Conservation (phyloP, 192 early-diverging fungal species). For the Podila minutissima region DNA sequence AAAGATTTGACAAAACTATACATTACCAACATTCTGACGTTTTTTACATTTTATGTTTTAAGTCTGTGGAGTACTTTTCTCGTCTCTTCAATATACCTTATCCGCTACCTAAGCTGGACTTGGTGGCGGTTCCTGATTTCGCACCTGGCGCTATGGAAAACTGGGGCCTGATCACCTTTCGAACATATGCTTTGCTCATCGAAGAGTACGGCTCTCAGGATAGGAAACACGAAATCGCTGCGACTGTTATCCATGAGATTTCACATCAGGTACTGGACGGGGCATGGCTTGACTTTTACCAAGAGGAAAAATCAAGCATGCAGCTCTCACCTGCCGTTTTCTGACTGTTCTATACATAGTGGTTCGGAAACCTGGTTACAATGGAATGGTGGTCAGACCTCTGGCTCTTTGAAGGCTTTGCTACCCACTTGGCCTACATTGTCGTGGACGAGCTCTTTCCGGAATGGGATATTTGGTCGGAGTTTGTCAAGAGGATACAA, state of each 20-base stretch:
- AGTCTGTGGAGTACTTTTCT: constrained; percentile 48
- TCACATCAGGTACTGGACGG: constrained; percentile 44
- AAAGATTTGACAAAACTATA: not conserved
- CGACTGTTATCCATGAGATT: constrained; percentile 54
- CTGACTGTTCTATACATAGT: constrained; percentile 15
- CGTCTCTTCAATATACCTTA: constrained; percentile 57
- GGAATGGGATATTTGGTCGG: constrained; percentile 80
- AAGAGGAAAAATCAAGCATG: too few species aligned
- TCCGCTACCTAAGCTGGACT: constrained; percentile 63
- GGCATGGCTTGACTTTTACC: too few species aligned
- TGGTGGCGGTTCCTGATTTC: constrained; percentile 72
- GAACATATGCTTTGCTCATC: constrained; percentile 39
- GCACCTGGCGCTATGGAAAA: constrained; percentile 72
- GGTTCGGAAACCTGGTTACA: constrained; percentile 59
- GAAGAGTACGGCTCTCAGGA: constrained; percentile 39
- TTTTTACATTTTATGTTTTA: not conserved
- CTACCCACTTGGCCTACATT: constrained; percentile 62
- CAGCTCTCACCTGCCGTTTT: too few species aligned
- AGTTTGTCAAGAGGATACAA: constrained; percentile 75
- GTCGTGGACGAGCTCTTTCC: constrained; percentile 79
- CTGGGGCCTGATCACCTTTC: constrained; percentile 56
- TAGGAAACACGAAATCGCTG: constrained; percentile 43
- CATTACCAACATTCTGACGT: not conserved
- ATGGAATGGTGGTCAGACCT: constrained; percentile 62
- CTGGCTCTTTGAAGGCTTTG: constrained; percentile 62